phyloP scores from a whole-genome alignment of 768 basidiomycete species.

The Floccularia luteovirens region DNA sequence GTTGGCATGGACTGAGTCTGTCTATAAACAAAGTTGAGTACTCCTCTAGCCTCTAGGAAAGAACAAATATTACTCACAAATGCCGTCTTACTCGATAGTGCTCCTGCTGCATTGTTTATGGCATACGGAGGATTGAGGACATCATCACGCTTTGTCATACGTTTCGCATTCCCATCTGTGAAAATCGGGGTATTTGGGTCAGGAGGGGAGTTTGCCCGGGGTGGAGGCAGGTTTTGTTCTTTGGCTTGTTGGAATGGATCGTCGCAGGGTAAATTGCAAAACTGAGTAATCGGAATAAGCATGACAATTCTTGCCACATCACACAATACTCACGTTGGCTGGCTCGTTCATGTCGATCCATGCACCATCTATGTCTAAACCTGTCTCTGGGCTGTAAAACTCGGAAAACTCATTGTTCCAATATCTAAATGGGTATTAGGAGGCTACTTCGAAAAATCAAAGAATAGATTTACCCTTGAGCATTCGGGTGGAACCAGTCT shows the following conservation, averaged over 20 bases:
- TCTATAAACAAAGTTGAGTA: no score
- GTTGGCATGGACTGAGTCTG: constrained; percentile 44
- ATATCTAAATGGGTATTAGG: constrained; percentile 25
- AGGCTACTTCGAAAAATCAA: not conserved
- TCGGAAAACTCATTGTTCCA: constrained; percentile 56
- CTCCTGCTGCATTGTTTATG: constrained; percentile 50
- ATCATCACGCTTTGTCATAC: constrained; percentile 20
- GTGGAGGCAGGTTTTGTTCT: constrained; percentile 45
- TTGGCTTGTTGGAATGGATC: constrained; percentile 54
- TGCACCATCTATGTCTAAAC: constrained; percentile 60
- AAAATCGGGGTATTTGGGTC: constrained; percentile 49
- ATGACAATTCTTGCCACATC: no score
- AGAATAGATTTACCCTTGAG: constrained; percentile 31
- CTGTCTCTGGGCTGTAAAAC: constrained; percentile 46
- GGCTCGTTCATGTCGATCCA: constrained; percentile 82
- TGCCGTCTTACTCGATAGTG: constrained; percentile 46
- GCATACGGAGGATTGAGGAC: constrained; percentile 47
- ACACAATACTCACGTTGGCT: constrained; percentile 44
- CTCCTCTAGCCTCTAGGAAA: no score
- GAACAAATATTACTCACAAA: constrained; percentile 27
- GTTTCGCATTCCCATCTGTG: constrained; percentile 6
- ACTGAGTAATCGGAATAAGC: constrained; percentile 37
- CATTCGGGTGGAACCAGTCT: constrained; percentile 58
- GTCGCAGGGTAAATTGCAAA: constrained; percentile 55
- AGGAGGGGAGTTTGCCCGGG: constrained; percentile 40